Percentiles rank a stretch among this genome's conserved stretches.
Evolutionary conservation across 208 protist genomes (phyloP).

Genomic region (Leishmania martiniquensis): DNA sequence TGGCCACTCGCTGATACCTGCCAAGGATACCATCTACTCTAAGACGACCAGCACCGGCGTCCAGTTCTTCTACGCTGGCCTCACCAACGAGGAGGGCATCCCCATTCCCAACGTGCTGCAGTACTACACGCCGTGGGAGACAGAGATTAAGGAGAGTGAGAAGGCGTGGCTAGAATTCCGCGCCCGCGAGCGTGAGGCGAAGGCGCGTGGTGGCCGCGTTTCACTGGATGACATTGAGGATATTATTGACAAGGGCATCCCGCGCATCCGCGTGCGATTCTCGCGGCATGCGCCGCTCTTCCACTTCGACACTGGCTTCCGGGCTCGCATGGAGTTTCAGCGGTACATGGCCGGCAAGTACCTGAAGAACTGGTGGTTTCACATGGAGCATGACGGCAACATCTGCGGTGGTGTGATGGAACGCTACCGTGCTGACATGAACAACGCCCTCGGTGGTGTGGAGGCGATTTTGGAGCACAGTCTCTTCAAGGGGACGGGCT

Average conservation of each 20-base stretch:
- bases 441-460: constrained; percentile 99
- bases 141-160: constrained; percentile 99
- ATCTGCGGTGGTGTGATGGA: constrained; percentile 99
- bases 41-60: constrained; percentile 98
- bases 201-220: constrained; percentile 96
- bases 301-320: constrained; percentile 99
- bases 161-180: constrained; percentile 99
- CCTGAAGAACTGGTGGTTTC: constrained; percentile 99
- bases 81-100: constrained; percentile 99
- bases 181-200: constrained; percentile 98
- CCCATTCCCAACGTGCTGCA: constrained; percentile 99
- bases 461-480: constrained; percentile 99
- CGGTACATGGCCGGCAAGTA: constrained; percentile 98
- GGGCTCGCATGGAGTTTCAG: constrained; percentile 99
- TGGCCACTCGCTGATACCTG: constrained; percentile 99
- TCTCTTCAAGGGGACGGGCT: constrained; percentile 99
- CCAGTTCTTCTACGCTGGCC: constrained; percentile 99
- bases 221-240: constrained; percentile 99
- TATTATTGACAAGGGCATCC: constrained; percentile 99
- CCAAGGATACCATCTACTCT: constrained; percentile 98
- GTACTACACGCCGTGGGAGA: constrained; percentile 99
- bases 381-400: constrained; percentile 99
- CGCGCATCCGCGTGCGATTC: constrained; percentile 99
- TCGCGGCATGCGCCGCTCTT: constrained; percentile 99
- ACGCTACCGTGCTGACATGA: constrained; percentile 99